phyloP scores from a whole-genome alignment of 768 basidiomycete genomes.

The Phlebiopsis flavidoalba region DNA sequence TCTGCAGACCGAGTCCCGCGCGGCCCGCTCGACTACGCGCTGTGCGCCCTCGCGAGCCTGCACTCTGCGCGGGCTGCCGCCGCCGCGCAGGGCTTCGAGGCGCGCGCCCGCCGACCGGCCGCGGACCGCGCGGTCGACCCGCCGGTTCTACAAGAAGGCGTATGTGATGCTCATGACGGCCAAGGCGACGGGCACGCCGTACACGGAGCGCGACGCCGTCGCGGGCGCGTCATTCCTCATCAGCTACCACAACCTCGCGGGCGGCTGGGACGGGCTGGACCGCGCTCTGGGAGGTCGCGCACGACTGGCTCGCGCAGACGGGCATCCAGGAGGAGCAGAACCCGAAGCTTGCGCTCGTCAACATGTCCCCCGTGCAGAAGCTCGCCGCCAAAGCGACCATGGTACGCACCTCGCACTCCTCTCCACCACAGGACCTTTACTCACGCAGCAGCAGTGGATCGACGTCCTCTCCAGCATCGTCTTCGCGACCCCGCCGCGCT shows the following conservation, averaged over 20 bases:
- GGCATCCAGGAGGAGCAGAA: constrained; percentile 61
- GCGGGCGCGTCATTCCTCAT: constrained; percentile 73
- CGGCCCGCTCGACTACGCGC: constrained; percentile 66
- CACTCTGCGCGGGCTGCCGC: constrained; percentile 34
- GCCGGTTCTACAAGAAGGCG: constrained; percentile 65
- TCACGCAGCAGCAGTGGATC: constrained; percentile 50
- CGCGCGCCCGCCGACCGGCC: constrained; percentile 45
- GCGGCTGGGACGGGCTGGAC: constrained; percentile 69
- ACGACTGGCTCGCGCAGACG: constrained; percentile 71
- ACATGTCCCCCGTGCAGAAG: constrained; percentile 48
- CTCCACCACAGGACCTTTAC: background rate
- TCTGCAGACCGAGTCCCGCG: constrained; percentile 60
- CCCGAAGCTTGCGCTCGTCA: constrained; percentile 52
- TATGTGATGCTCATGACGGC: constrained; percentile 52
- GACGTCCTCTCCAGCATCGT: constrained; percentile 72
- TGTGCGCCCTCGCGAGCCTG: constrained; percentile 71
- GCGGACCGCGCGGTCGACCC: constrained; percentile 41
- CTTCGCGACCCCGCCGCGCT: constrained; percentile 55
- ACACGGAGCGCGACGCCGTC: constrained; percentile 66
- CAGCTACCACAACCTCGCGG: constrained; percentile 66
- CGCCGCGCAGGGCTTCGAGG: background rate
- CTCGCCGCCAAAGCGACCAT: constrained; percentile 66
- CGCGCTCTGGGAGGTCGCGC: constrained; percentile 60
- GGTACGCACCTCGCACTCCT: constrained; percentile 40
- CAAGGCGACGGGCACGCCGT: constrained; percentile 47